Evolutionary conservation across 73 alveolate genomes (phyloP).

Genomic region (Tetrahymena elliotti): DNA sequence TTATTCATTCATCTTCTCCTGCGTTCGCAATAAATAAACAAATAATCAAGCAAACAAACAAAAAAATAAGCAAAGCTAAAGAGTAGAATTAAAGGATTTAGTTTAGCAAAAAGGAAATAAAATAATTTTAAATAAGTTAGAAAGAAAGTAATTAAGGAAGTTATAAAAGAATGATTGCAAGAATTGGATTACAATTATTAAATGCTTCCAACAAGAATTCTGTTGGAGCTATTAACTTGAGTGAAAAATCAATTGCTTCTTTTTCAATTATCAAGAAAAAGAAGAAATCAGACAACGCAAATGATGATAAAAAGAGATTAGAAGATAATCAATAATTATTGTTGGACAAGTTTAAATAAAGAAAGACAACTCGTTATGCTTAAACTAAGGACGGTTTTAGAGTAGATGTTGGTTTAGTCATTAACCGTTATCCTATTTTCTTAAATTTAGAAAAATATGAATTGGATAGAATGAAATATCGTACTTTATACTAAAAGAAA

Average conservation of each 20-base stretch:
- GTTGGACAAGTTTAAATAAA: background rate
- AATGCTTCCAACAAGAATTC: background rate
- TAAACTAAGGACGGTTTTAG: slow-evolving; percentile 2
- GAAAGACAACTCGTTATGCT: background rate
- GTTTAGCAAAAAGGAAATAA: background rate
- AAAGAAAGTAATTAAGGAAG: background rate
- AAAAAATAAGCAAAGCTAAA: background rate
- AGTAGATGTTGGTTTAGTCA: slow-evolving; percentile 41
- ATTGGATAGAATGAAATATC: slow-evolving; percentile 12
- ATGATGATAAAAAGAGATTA: background rate
- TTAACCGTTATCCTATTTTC: slow-evolving; percentile 41
- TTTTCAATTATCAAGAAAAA: background rate
- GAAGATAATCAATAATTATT: background rate
- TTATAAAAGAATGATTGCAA: background rate
- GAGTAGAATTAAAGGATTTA: background rate
- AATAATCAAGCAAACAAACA: background rate
- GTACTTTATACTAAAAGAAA: background rate
- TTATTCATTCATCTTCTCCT: too few relatives aligned
- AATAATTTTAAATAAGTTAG: background rate
- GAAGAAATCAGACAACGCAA: background rate
- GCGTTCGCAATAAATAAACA: background rate
- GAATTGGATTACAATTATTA: background rate
- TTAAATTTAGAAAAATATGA: slow-evolving; percentile 19
- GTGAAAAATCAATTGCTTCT: background rate
- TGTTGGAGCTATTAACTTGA: background rate